Conservation (phyloP, 1,139 yeast species). For the Diutina catenulata region DNA sequence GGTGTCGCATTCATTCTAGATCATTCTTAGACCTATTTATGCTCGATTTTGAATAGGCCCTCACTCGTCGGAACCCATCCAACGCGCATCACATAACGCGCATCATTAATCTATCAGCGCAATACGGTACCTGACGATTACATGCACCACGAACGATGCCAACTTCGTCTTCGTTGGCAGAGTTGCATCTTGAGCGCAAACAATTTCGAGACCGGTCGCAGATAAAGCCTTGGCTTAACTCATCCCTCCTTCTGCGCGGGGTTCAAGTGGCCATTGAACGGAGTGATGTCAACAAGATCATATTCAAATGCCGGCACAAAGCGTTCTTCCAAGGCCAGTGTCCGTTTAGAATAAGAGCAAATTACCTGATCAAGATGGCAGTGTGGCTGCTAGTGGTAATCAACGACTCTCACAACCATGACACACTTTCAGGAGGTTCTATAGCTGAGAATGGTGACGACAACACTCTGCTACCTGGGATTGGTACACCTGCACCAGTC, state of each 20-base stretch:
- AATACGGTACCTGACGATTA: too few relatives aligned
- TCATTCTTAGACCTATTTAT: too few relatives aligned
- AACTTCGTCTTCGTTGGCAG: slow-evolving; percentile 1
- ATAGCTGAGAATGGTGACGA: too few relatives aligned
- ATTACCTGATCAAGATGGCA: slow-evolving; percentile 42
- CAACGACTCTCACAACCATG: slow-evolving; percentile 39
- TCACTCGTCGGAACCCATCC: too few relatives aligned
- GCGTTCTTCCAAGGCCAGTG: slow-evolving; percentile 34
- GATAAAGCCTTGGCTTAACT: slow-evolving; percentile 61
- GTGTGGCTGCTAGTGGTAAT: slow-evolving; percentile 53
- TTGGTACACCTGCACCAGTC: too few relatives aligned
- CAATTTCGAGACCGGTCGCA: slow-evolving; percentile 6
- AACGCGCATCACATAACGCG: too few relatives aligned
- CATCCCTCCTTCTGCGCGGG: slow-evolving; percentile 34
- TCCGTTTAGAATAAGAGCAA: slow-evolving; percentile 62
- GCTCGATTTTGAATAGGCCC: too few relatives aligned
- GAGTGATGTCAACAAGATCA: slow-evolving; percentile 55
- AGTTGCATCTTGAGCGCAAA: not conserved
- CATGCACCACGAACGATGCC: too few relatives aligned
- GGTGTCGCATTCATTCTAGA: too few relatives aligned
- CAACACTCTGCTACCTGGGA: too few relatives aligned
- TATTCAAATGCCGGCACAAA: slow-evolving; percentile 44
- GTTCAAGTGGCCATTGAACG: slow-evolving; percentile 58
- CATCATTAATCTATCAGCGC: too few relatives aligned
- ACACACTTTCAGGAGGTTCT: too few relatives aligned